These are phyloP conservation scores for Globisporangium acanthophoron DNA, from an alignment of 352 stramenopile species.

Conservation along the genomic window DNA sequence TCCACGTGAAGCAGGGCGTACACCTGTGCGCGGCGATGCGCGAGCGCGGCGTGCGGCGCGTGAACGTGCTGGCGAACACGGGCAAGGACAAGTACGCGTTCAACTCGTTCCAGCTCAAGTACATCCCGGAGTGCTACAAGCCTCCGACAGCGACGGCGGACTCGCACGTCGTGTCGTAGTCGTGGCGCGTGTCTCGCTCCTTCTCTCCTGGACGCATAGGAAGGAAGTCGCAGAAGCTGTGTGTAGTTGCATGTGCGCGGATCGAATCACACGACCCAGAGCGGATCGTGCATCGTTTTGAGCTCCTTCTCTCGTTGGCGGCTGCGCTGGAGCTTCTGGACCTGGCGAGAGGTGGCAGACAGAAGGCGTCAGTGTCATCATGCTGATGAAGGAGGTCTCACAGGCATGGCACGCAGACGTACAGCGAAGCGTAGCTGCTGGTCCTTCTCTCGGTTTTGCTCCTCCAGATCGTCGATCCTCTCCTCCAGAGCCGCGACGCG, in stretches of 20 bases:
- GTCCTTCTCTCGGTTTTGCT: conserved; percentile 37
- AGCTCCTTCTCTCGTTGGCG: conserved; percentile 62
- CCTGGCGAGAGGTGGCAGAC: conserved; percentile 17
- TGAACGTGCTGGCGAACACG: conserved; percentile 85
- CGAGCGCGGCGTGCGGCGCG: conserved; percentile 72
- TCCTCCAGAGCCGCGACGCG: conserved; percentile 34
- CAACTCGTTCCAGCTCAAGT: conserved; percentile 96
- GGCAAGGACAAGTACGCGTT: conserved; percentile 95
- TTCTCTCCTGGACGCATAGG: background rate
- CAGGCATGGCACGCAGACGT: background rate
- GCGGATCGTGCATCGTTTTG: conserved; percentile 54
- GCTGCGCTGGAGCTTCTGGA: conserved; percentile 72
- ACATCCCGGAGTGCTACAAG: conserved; percentile 93
- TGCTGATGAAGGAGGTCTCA: background rate
- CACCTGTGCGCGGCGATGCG: conserved; percentile 85
- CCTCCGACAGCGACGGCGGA: conserved; percentile 80
- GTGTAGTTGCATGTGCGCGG: conserved; percentile 3
- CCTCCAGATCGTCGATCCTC: conserved; percentile 35
- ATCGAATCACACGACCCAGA: conserved; percentile 46
- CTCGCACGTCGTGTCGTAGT: conserved; percentile 68
- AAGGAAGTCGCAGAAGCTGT: background rate
- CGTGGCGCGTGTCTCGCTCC: background rate
- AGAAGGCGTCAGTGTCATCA: background rate
- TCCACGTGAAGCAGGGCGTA: conserved; percentile 82
- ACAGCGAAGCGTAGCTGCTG: conserved; percentile 65